These are phyloP conservation scores for Schizosaccharomyces pombe DNA, from an alignment of 805 yeast species.

Conservation along the genomic window DNA sequence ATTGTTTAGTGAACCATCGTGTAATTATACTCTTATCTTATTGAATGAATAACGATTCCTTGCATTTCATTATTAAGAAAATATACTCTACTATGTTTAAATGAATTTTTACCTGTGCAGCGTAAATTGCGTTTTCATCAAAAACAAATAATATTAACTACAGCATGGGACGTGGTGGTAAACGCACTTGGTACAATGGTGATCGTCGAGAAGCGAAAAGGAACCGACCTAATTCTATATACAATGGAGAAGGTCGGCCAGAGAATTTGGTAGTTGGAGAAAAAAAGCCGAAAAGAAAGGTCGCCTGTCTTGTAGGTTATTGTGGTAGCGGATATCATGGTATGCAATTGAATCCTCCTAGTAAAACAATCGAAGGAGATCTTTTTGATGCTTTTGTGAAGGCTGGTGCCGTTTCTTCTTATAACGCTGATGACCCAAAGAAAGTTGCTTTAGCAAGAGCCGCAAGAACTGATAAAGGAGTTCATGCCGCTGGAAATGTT, in stretches of 20 bases:
- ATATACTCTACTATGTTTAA: no score
- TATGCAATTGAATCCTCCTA: conserved; percentile 79
- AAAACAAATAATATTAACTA: not conserved
- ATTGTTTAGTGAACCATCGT: no score
- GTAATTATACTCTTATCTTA: no score
- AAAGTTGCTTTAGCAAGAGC: conserved; percentile 43
- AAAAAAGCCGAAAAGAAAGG: conserved; percentile 41
- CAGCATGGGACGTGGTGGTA: not conserved
- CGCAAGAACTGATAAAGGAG: conserved; percentile 77
- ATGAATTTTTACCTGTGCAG: no score
- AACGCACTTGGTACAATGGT: not conserved
- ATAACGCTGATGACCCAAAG: conserved; percentile 69
- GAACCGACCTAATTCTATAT: not conserved
- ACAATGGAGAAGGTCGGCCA: not conserved
- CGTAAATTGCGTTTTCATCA: not conserved
- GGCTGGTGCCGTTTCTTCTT: conserved; percentile 73
- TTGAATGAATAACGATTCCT: no score
- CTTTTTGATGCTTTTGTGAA: conserved; percentile 57
- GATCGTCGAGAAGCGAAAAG: conserved; percentile 2
- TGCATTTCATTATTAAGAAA: no score
- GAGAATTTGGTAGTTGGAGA: conserved; percentile 3
- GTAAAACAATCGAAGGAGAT: conserved; percentile 75
- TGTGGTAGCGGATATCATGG: conserved; percentile 95
- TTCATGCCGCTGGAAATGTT: conserved; percentile 90
- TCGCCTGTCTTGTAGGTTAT: conserved; percentile 75